Evolutionary conservation across 2,329 filamentous ascomycete genomes (phyloP).

Genomic region (Mollisia scopiformis): DNA sequence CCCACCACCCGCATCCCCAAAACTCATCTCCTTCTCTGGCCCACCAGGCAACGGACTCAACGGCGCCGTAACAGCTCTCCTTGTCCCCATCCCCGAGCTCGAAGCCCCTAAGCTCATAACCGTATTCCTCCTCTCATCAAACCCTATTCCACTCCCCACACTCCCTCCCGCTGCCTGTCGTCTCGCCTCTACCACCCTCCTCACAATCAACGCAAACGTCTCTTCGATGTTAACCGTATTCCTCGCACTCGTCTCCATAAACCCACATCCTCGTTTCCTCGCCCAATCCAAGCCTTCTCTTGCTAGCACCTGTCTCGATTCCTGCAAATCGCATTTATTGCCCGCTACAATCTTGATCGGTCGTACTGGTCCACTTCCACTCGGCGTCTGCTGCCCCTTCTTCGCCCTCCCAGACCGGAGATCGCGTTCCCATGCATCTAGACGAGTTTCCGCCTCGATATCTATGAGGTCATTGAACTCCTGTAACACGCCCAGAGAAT

Average conservation of each 20-base stretch:
- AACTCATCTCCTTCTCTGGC: slow-evolving; percentile 25
- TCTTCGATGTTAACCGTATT: slow-evolving; percentile 89
- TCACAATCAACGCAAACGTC: slow-evolving; percentile 75
- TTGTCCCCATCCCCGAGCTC: slow-evolving; percentile 22
- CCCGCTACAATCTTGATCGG: slow-evolving; percentile 84
- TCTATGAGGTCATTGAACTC: slow-evolving; percentile 85
- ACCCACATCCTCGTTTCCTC: slow-evolving; percentile 71
- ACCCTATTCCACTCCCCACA: neutral
- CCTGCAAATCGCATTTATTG: slow-evolving; percentile 83
- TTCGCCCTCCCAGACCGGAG: slow-evolving; percentile 5
- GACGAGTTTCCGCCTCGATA: slow-evolving; percentile 77
- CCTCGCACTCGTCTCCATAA: slow-evolving; percentile 87
- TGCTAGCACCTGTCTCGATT: slow-evolving; percentile 69
- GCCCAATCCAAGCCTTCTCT: slow-evolving; percentile 78
- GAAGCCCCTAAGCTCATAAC: slow-evolving; percentile 6
- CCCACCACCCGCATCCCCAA: neutral
- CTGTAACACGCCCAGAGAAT: slow-evolving; percentile 70
- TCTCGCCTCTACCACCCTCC: slow-evolving; percentile 58
- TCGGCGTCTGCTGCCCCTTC: slow-evolving; percentile 9
- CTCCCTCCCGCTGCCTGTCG: slow-evolving; percentile 17
- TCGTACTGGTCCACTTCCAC: slow-evolving; percentile 28
- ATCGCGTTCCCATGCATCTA: slow-evolving; percentile 36
- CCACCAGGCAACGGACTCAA: slow-evolving; percentile 33
- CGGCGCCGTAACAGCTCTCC: slow-evolving; percentile 33
- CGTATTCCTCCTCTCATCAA: slow-evolving; percentile 7